Evolutionary conservation across 805 yeast species (phyloP).

Genomic region (Pachysolen tannophilus): DNA sequence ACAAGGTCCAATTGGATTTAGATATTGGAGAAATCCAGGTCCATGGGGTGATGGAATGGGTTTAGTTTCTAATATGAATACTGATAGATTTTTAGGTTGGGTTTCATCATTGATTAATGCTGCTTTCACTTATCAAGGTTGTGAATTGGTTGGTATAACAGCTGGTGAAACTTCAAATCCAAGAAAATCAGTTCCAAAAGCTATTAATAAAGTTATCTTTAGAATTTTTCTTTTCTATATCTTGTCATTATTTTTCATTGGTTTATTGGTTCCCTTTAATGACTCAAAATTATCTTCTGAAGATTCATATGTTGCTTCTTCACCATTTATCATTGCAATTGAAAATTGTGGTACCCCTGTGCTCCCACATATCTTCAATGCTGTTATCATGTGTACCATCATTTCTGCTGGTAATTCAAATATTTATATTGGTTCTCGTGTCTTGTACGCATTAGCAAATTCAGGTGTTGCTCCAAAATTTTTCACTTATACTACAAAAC

Average conservation of each 20-base stretch:
- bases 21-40: constrained; percentile 78
- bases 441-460: constrained; percentile 57
- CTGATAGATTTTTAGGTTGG: constrained; percentile 64
- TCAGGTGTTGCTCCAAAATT: constrained; percentile 48
- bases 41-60: constrained; percentile 61
- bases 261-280: constrained; percentile 60
- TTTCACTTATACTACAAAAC: constrained; percentile 38
- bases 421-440: constrained; percentile 64
- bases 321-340: constrained; percentile 72
- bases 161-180: constrained; percentile 73
- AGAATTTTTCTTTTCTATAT: constrained; percentile 64
- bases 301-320: constrained; percentile 34
- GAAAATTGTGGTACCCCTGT: constrained; percentile 58
- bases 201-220: constrained; percentile 59
- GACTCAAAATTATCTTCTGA: constrained; percentile 40
- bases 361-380: constrained; percentile 65
- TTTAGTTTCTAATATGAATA: constrained; percentile 36
- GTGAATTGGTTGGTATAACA: constrained; percentile 66
- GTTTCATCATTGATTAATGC: constrained; percentile 61
- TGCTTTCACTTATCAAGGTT: constrained; percentile 78
- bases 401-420: constrained; percentile 78
- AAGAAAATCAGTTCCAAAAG: constrained; percentile 60
- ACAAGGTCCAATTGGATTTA: constrained; percentile 67
- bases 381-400: constrained; percentile 56
- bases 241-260: constrained; percentile 57